Conservation (phyloP, 192 early-diverging fungal genomes). For the Umbelopsis vinacea region DNA sequence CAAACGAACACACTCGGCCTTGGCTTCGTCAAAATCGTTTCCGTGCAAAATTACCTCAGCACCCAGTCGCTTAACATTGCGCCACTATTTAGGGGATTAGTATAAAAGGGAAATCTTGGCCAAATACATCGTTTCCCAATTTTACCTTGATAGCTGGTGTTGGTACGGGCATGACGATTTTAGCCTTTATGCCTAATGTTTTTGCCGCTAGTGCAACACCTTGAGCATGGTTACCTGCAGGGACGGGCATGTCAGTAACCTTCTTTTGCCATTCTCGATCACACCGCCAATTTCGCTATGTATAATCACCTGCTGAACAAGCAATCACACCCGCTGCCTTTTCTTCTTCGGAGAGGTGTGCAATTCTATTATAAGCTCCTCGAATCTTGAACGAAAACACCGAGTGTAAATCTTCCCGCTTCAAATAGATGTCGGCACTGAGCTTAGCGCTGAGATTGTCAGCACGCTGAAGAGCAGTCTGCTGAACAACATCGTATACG, state of each 20-base stretch:
- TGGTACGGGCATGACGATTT: constrained; percentile 94
- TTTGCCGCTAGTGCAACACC: constrained; percentile 94
- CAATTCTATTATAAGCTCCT: constrained; percentile 95
- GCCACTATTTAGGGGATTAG: no score
- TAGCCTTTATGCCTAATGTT: constrained; percentile 89
- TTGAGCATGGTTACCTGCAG: constrained; percentile 91
- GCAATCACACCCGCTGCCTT: constrained; percentile 87
- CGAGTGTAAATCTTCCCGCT: constrained; percentile 96
- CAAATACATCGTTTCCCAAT: no score
- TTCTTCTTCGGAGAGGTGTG: constrained; percentile 80
- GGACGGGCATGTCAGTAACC: not conserved
- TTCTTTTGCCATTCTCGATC: not conserved
- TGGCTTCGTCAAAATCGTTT: constrained; percentile 95
- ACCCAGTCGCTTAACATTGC: constrained; percentile 90
- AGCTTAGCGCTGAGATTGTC: constrained; percentile 78
- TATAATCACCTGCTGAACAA: constrained; percentile 82
- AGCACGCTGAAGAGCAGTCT: constrained; percentile 88
- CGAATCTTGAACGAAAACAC: constrained; percentile 99
- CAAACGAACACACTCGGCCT: constrained; percentile 80
- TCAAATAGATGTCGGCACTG: constrained; percentile 77
- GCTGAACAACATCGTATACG: constrained; percentile 93
- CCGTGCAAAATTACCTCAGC: constrained; percentile 89
- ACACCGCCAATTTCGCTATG: not conserved
- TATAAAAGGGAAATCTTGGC: no score
- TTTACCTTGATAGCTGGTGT: constrained; percentile 53